phyloP scores from a whole-genome alignment of 2,329 filamentous ascomycete species.

The Phialophora chinensis region DNA sequence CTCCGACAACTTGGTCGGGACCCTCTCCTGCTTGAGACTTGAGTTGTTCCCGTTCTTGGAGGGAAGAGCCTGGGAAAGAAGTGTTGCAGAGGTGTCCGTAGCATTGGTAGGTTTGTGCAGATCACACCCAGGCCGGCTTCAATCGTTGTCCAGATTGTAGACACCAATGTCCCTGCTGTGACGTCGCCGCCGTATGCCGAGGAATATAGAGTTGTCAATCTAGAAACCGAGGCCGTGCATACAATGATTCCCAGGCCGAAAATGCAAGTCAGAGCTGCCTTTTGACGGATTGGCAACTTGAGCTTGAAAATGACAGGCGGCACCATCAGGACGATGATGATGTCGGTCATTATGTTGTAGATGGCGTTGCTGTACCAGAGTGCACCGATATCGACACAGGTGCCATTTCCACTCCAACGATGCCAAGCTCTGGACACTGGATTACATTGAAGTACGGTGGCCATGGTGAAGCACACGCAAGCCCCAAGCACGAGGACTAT shows the following conservation, averaged over 20 bases:
- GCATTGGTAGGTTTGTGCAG: slow-evolving; percentile 49
- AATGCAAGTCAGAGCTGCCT: slow-evolving; percentile 55
- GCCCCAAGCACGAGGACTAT: slow-evolving; percentile 54
- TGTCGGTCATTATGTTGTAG: slow-evolving; percentile 46
- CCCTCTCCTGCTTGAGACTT: slow-evolving; percentile 13
- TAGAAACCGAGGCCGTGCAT: slow-evolving; percentile 40
- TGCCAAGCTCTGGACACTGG: slow-evolving; percentile 58
- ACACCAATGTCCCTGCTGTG: slow-evolving; percentile 41
- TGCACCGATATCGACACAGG: slow-evolving; percentile 35
- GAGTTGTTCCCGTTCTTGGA: slow-evolving; percentile 22
- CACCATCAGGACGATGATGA: slow-evolving; percentile 45
- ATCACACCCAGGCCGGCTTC: slow-evolving; percentile 48
- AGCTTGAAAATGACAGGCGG: slow-evolving; percentile 44
- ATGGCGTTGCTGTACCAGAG: slow-evolving; percentile 59
- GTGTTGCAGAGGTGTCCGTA: slow-evolving; percentile 42
- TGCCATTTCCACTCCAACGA: slow-evolving; percentile 33
- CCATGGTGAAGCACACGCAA: slow-evolving; percentile 53
- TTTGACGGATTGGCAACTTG: slow-evolving; percentile 49
- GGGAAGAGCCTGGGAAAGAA: slow-evolving; percentile 33
- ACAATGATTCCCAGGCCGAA: slow-evolving; percentile 46
- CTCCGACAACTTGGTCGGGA: slow-evolving; percentile 17
- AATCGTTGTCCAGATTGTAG: slow-evolving; percentile 48
- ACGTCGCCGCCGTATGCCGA: slow-evolving; percentile 38
- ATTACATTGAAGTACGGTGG: slow-evolving; percentile 59
- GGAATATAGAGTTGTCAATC: slow-evolving; percentile 45